Evolutionary conservation across 1,284 basidiomycete species (phyloP), one percentile per base, ranked within the genome.

Genomic region (Apiotrichum brassicae): DNA sequence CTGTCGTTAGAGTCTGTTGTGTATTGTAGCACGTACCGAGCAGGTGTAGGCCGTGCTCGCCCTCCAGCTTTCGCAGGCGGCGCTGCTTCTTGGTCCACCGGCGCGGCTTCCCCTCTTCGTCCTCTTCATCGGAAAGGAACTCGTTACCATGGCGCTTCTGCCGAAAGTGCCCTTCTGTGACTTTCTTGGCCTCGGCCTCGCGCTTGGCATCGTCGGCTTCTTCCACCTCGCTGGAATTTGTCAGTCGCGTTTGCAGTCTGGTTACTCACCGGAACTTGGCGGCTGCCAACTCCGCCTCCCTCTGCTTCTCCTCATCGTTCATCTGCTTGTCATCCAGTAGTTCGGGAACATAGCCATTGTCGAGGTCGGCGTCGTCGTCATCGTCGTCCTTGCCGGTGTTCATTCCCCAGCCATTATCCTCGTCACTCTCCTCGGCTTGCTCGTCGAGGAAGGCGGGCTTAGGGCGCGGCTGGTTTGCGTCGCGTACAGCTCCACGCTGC

Each of bases 361-460:
- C 64, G 19, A 53, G 63, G 11, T 53, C 59, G 5, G 60, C 63
- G 7, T 62, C 60, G 4, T 63, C 65, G 0, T 65, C 61, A 1
- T 65, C 63, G 8, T 64, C 64, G 9, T 55, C 62, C 8, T 53
- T 56, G 43, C 23, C 42, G 4, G 38, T 40, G 7, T 30, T 16
- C 12, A 49, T 28, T 4, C 57, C 61, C 67, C 66, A 68, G 7
- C 61, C 65, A 37, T 56, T 51, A 32, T 70, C 69, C 32, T 71
- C 69, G 30, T 69, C 68, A 95, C 63, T 66, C 43, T 71, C 69
- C 44, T 70, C 69, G 2, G 69, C 69, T 43, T 71, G 62, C 32
- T 56, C 64, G 30, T 71, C 66, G 26, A 71, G 45, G 22, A 63
- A 44, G 14, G 47, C 51, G 0, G 47, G 43, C 25, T 52, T 46